These are phyloP conservation scores for Naganishia vaughanmartiniae DNA, from an alignment of 768 basidiomycete species.

Conservation along the genomic window DNA sequence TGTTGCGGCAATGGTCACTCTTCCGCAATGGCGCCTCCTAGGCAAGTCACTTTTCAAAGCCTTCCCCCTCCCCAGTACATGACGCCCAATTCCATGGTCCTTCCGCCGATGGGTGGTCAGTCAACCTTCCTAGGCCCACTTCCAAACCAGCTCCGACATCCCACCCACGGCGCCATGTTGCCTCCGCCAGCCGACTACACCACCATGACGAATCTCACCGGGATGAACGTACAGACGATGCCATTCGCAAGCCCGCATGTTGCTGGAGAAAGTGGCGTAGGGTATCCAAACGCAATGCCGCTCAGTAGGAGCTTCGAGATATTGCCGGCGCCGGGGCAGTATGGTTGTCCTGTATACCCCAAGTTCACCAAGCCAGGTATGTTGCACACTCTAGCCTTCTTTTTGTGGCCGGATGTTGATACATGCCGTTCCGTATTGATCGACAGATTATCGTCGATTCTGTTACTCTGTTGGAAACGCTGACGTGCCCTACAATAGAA, in stretches of 20 bases:
- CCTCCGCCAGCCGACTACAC: slow-evolving; percentile 29
- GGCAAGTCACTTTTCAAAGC: slow-evolving; percentile 19
- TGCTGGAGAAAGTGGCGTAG: slow-evolving; percentile 13
- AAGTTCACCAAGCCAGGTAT: slow-evolving; percentile 30
- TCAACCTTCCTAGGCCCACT: slow-evolving; percentile 11
- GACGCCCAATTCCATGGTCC: neutral
- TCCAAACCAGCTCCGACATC: slow-evolving; percentile 13
- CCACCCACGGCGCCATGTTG: slow-evolving; percentile 2
- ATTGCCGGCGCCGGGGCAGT: slow-evolving; percentile 23
- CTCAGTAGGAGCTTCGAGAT: slow-evolving; percentile 29
- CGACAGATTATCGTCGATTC: slow-evolving; percentile 44
- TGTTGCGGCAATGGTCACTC: neutral
- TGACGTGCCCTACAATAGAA: slow-evolving; percentile 42
- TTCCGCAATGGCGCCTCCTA: neutral
- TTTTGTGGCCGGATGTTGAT: neutral
- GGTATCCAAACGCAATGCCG: slow-evolving; percentile 33
- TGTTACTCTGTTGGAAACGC: slow-evolving; percentile 48
- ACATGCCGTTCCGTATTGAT: neutral
- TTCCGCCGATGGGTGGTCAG: slow-evolving; percentile 6
- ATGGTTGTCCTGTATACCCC: slow-evolving; percentile 21
- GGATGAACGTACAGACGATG: slow-evolving; percentile 28
- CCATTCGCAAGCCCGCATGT: slow-evolving; percentile 29
- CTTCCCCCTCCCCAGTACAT: neutral
- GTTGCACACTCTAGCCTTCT: neutral
- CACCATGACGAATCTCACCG: slow-evolving; percentile 26